Percentiles rank a stretch among this genome's conserved stretches.
phyloP scores from a whole-genome alignment of 23 red algal genomes.

The Porphyridium purpureum region DNA sequence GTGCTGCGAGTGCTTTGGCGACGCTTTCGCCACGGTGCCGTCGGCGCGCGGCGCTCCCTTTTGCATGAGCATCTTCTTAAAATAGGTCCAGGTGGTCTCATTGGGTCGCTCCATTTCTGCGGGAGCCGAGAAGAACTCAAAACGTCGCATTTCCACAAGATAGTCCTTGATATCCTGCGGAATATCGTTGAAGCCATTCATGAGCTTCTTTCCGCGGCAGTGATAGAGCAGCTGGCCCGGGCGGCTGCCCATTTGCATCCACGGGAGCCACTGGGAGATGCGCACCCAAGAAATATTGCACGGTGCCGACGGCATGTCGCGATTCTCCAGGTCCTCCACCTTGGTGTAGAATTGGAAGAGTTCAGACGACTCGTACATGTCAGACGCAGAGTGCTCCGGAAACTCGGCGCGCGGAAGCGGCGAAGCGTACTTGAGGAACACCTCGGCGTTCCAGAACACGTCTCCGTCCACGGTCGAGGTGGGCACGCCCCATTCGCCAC shows the following conservation, averaged over 20 bases:
- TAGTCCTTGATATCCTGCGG: conserved; percentile 33
- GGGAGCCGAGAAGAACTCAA: conserved; percentile 51
- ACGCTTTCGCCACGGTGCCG: conserved; percentile 42
- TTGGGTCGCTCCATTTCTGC: conserved; percentile 54
- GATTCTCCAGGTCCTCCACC: conserved; percentile 24
- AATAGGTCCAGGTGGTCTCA: conserved; percentile 92
- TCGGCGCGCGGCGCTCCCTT: conserved; percentile 54
- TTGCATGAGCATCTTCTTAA: conserved; percentile 48
- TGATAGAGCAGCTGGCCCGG: conserved; percentile 81
- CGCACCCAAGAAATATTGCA: conserved; percentile 67
- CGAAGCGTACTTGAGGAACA: conserved; percentile 73
- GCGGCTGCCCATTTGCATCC: conserved; percentile 77
- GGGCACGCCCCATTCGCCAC: conserved; percentile 24
- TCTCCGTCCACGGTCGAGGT: conserved; percentile 35
- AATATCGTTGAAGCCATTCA: conserved; percentile 38
- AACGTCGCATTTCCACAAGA: conserved; percentile 26
- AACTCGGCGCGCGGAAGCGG: conserved; percentile 54
- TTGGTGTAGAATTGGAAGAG: conserved; percentile 84
- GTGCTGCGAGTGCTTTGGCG: background rate
- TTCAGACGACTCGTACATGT: conserved; percentile 61
- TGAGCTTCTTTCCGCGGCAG: conserved; percentile 53
- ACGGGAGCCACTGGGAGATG: conserved; percentile 87
- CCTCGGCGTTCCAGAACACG: conserved; percentile 75
- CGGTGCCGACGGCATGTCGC: conserved; percentile 23
- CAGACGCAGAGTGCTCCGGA: conserved; percentile 22